phyloP scores from a whole-genome alignment of 2,329 filamentous ascomycete genomes.

The Ophiostoma perfectum region DNA sequence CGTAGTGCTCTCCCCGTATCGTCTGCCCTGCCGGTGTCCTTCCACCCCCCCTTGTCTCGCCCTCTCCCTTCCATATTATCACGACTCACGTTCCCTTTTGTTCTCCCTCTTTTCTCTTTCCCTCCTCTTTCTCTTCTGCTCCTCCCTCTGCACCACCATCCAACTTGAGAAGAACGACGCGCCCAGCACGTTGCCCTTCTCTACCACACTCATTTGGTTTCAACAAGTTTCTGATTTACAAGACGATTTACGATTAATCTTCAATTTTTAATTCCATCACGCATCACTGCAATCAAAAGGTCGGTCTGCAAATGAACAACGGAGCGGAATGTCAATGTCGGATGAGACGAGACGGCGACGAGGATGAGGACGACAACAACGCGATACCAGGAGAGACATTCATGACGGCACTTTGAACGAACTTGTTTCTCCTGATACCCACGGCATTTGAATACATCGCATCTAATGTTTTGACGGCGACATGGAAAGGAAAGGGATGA shows the following conservation, averaged over 20 bases:
- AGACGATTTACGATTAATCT: not conserved
- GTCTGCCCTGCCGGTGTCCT: not conserved
- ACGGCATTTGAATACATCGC: no score
- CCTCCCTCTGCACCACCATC: constrained; percentile 35
- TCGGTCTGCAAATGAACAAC: not conserved
- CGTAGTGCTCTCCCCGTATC: not conserved
- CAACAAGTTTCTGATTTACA: not conserved
- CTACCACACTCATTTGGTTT: constrained; percentile 51
- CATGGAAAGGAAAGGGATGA: no score
- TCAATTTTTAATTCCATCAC: constrained; percentile 13
- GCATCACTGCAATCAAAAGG: not conserved
- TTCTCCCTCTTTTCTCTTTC: constrained; percentile 4
- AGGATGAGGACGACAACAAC: no score
- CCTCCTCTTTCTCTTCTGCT: constrained; percentile 2
- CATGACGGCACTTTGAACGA: no score
- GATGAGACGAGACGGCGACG: no score
- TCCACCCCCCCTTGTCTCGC: not conserved
- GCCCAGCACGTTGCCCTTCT: constrained; percentile 41
- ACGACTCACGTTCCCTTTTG: constrained; percentile 8
- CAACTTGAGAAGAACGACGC: constrained; percentile 40
- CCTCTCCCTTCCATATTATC: constrained; percentile 11
- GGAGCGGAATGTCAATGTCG: no score
- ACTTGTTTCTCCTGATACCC: no score
- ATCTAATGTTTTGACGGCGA: no score
- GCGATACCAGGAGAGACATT: no score